phyloP scores from a whole-genome alignment of 1,284 basidiomycete species.

The Leccinum insigne region DNA sequence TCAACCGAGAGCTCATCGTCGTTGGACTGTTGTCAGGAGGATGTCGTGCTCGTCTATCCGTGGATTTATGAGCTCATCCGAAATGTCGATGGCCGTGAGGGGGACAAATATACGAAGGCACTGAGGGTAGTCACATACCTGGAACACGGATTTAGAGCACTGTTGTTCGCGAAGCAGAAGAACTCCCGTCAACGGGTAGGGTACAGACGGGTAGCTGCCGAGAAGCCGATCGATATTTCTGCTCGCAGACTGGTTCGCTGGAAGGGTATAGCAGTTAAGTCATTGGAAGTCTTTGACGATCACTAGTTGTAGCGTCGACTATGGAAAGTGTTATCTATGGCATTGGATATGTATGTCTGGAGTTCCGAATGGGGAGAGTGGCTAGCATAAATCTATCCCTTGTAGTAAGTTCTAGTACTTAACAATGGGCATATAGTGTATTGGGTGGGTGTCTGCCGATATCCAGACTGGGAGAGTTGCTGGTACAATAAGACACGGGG shows the following conservation, averaged over 20 bases:
- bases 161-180: background rate
- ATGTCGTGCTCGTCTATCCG: too few relatives aligned
- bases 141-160: too few relatives aligned
- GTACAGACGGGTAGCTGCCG: slow-evolving; percentile 12
- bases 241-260: background rate
- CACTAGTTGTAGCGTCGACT: background rate
- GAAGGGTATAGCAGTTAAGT: background rate
- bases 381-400: too few relatives aligned
- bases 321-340: background rate
- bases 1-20: too few relatives aligned
- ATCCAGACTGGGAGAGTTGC: background rate
- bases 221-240: background rate
- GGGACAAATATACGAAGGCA: too few relatives aligned
- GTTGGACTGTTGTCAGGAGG: too few relatives aligned
- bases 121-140: too few relatives aligned
- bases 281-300: slow-evolving; percentile 5
- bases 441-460: background rate
- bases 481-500: background rate
- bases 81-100: too few relatives aligned
- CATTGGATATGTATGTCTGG: background rate
- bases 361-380: background rate
- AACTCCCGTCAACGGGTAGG: background rate
- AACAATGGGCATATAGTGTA: background rate
- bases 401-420: too few relatives aligned
- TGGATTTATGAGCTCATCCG: too few relatives aligned